Evolutionary conservation across 1,139 yeast species (phyloP).

Genomic region (Magnusiomyces fungicola): DNA sequence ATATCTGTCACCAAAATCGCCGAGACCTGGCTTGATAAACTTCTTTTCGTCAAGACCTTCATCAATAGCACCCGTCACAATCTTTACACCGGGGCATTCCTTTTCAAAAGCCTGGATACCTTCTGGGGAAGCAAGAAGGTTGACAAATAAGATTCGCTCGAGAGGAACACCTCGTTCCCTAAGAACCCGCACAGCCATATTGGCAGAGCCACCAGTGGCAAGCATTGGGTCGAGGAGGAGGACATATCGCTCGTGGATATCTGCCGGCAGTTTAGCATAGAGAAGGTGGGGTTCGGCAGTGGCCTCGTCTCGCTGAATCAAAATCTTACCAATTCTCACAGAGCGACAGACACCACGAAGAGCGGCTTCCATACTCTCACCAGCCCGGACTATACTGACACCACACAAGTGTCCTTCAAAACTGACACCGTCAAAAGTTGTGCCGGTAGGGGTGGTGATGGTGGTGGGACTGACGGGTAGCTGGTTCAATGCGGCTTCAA

Average conservation of each 20-base stretch:
- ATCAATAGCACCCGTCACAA: constrained; percentile 91
- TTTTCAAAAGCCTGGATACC: constrained; percentile 75
- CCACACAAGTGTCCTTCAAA: constrained; percentile 94
- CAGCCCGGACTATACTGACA: constrained; percentile 94
- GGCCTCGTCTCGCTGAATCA: constrained; percentile 96
- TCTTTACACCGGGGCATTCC: constrained; percentile 74
- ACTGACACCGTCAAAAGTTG: constrained; percentile 65
- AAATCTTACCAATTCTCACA: constrained; percentile 90
- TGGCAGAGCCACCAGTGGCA: constrained; percentile 97
- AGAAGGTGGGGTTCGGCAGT: constrained; percentile 53
- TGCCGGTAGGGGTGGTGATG: constrained; percentile 72
- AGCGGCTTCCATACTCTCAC: constrained; percentile 98
- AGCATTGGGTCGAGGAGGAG: constrained; percentile 92
- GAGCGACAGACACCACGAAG: constrained; percentile 92
- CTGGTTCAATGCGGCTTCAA: constrained; percentile 90
- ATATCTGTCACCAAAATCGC: constrained; percentile 97
- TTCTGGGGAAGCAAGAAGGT: constrained; percentile 89
- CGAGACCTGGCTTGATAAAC: constrained; percentile 89
- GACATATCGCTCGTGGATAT: constrained; percentile 79
- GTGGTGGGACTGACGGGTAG: constrained; percentile 67
- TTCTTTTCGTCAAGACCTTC: constrained; percentile 74
- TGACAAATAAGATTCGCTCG: constrained; percentile 80
- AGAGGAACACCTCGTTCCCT: constrained; percentile 78
- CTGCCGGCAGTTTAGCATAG: constrained; percentile 90
- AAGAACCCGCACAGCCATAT: constrained; percentile 92